Percentiles rank a stretch among this genome's conserved stretches.
Conservation (phyloP, 805 yeast genomes). For the Brettanomyces anomalus region DNA sequence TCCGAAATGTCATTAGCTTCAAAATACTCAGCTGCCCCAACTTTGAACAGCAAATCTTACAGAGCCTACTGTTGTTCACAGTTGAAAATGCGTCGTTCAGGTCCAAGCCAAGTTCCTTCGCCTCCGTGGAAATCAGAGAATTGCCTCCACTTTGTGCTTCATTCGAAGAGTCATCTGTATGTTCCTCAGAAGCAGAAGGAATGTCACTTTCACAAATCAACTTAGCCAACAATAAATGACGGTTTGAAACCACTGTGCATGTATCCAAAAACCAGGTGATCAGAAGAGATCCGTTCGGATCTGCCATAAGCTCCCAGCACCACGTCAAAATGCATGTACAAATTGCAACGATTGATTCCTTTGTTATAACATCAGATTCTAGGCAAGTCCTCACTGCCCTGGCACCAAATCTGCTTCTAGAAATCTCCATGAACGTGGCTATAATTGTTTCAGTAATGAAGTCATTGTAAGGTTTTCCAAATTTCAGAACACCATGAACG, state of each 20-base stretch:
- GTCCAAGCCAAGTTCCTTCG: slow-evolving; percentile 1
- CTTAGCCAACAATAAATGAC: slow-evolving; percentile 47
- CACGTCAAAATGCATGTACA: slow-evolving; percentile 72
- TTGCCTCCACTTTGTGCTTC: not conserved
- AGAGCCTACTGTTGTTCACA: slow-evolving; percentile 6
- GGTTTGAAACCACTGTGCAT: slow-evolving; percentile 46
- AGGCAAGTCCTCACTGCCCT: slow-evolving; percentile 90
- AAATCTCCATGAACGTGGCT: slow-evolving; percentile 68
- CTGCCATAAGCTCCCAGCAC: slow-evolving; percentile 70
- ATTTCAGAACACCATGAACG: slow-evolving; percentile 86
- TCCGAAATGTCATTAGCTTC: slow-evolving; percentile 65
- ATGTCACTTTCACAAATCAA: slow-evolving; percentile 13
- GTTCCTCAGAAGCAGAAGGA: slow-evolving; percentile 1
- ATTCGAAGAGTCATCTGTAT: not conserved
- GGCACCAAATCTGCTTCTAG: slow-evolving; percentile 89
- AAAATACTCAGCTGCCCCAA: slow-evolving; percentile 75
- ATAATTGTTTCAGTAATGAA: slow-evolving; percentile 80
- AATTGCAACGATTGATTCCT: slow-evolving; percentile 61
- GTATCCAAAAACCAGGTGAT: slow-evolving; percentile 95
- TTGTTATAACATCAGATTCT: slow-evolving; percentile 63
- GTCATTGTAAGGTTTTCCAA: slow-evolving; percentile 77
- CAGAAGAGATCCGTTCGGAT: slow-evolving; percentile 80
- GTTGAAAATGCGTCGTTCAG: not conserved
- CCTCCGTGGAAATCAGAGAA: not conserved
- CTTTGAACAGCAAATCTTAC: slow-evolving; percentile 33